Base-by-base conservation (phyloP, 2,329 filamentous ascomycete species). In the Xylaria sp. region DNA sequence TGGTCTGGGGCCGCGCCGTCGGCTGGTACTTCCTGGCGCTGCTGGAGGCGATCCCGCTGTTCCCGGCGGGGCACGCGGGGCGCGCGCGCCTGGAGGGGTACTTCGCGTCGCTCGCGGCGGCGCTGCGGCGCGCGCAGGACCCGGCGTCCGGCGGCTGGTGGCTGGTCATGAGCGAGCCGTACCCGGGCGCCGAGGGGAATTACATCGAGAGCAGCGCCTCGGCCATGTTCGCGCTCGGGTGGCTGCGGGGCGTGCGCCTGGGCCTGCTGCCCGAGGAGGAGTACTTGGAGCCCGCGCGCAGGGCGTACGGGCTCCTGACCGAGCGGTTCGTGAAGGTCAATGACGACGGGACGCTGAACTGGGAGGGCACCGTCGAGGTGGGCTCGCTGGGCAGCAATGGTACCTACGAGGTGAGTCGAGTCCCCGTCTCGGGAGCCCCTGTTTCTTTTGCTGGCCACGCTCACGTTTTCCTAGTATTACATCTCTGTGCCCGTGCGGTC, bases 131-230 rank as follows among this genome's bases (percentile, higher is more conserved):
- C 16, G 70, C 74, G 0, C 77, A 76, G 42, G 78, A 81, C 52
- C 44, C 49, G n/a, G 54, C 62, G 17, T 61, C 60, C 2, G 79
- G 81, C 0, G 81, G 79, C 6, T 86, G 83, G 82, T 85, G 80
- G 78, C 69, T 84, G 47, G 71, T 85, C 40, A 81, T 85, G 76
- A 76, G 76, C 60, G 72, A 76, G 52, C 67, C 74, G 21, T 77
- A 79, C 50, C 74, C 76, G 0, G 76, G 74, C 1, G 61, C 67
- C 38, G 58, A 74, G 42, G 81, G 81, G 2, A 86, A 87, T 66
- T 87, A 82, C 66, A 78, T 86, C 44, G 81, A 87, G 70, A 81
- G 79, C 29, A 83, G 81, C 26, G 83, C 77, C 7, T 79, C 79
- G 1, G 82, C 81, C 2, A 82, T 86, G 78, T 85, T 84, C 60